These are phyloP conservation scores for Tolypocladium paradoxum DNA, from an alignment of 2,329 filamentous ascomycete genomes.

Conservation along the genomic window DNA sequence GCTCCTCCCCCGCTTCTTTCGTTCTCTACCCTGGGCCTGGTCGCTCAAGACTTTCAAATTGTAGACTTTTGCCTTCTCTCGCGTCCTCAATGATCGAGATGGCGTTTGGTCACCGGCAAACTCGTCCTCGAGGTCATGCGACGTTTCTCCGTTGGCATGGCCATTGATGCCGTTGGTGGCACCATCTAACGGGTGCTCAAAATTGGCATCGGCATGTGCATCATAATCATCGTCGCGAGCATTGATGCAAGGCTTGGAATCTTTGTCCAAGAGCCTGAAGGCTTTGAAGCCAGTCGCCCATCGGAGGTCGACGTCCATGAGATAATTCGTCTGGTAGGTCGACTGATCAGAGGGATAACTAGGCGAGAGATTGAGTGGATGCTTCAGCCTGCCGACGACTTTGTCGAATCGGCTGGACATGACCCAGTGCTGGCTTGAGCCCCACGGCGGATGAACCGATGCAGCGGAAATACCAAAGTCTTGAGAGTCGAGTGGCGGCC, in stretches of 20 bases:
- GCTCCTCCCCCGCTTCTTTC: slow-evolving; percentile 25
- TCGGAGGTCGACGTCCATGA: slow-evolving; percentile 37
- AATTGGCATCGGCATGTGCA: slow-evolving; percentile 11
- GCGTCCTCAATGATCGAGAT: slow-evolving; percentile 37
- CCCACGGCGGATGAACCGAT: slow-evolving; percentile 9
- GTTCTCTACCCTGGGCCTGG: slow-evolving; percentile 42
- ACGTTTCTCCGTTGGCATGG: slow-evolving; percentile 15
- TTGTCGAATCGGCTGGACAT: slow-evolving; percentile 30
- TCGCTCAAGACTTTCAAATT: slow-evolving; percentile 50
- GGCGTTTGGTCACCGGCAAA: slow-evolving; percentile 38
- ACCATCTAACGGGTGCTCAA: slow-evolving; percentile 11
- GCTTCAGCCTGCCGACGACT: slow-evolving; percentile 30
- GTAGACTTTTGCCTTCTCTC: slow-evolving; percentile 40
- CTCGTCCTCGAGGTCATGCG: slow-evolving; percentile 33
- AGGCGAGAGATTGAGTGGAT: slow-evolving; percentile 18
- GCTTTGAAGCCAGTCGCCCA: slow-evolving; percentile 32
- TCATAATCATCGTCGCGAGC: slow-evolving; percentile 25
- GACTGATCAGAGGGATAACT: slow-evolving; percentile 13
- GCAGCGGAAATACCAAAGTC: slow-evolving; percentile 18
- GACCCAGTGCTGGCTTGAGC: slow-evolving; percentile 22
- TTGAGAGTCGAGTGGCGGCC: slow-evolving; percentile 38
- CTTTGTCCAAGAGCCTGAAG: slow-evolving; percentile 24
- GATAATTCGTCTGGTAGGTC: slow-evolving; percentile 28
- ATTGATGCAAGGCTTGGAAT: slow-evolving; percentile 33
- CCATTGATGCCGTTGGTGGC: slow-evolving; percentile 8